Evolutionary conservation across 2,329 filamentous ascomycete species (phyloP).

Genomic region (Cladophialophora chaetospira): DNA sequence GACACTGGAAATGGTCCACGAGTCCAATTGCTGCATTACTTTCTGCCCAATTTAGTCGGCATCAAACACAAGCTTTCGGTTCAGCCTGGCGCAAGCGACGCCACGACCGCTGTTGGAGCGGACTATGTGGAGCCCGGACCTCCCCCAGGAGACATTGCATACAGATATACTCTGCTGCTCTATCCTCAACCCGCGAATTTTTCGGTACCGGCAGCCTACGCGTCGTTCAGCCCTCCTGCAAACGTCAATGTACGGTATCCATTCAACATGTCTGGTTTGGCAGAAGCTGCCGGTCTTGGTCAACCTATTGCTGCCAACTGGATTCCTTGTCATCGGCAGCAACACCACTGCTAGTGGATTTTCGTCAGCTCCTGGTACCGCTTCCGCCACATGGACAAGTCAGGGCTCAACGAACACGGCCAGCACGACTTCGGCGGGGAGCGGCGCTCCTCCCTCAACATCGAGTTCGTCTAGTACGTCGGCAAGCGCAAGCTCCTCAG

Average conservation of each 20-base stretch:
- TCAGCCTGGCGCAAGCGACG: constrained; percentile 4
- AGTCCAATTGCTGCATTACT: constrained; percentile 25
- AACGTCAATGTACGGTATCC: constrained; percentile 35
- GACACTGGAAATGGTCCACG: constrained; percentile 11
- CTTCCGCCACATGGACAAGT: not conserved
- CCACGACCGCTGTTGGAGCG: constrained; percentile 15
- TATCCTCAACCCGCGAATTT: constrained; percentile 36
- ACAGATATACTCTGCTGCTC: constrained; percentile 40
- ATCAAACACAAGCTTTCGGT: constrained; percentile 22
- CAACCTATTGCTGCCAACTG: constrained; percentile 43
- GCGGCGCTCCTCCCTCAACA: not conserved
- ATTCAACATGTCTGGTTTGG: constrained; percentile 42
- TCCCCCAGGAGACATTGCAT: constrained; percentile 31
- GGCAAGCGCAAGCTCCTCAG: not conserved
- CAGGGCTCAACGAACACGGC: not conserved
- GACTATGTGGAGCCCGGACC: constrained; percentile 38
- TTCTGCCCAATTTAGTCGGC: constrained; percentile 25
- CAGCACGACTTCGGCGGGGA: not conserved
- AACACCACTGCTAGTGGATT: constrained; percentile 2
- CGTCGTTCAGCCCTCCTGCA: constrained; percentile 33
- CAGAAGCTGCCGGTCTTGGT: constrained; percentile 37
- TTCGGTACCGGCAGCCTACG: constrained; percentile 37
- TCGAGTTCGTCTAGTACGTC: constrained; percentile 1
- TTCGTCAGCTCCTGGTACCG: not conserved
- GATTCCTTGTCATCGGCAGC: constrained; percentile 38